These are phyloP conservation scores for Arabidopsis thaliana DNA, from an alignment of 345 rosid genomes.

Conservation along the genomic window DNA sequence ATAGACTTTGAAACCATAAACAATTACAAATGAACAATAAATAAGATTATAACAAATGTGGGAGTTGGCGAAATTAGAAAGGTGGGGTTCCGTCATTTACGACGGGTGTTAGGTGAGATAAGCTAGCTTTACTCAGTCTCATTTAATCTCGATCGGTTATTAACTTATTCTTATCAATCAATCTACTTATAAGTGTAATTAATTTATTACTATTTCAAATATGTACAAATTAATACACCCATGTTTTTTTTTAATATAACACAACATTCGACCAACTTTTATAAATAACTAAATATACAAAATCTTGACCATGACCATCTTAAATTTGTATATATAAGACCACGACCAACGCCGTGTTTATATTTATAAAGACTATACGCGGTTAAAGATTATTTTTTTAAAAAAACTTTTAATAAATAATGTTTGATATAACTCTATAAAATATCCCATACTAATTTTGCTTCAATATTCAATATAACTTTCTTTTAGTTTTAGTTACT, in stretches of 20 bases:
- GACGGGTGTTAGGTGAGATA: conserved; percentile 41
- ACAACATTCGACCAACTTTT: background rate
- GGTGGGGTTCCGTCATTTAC: conserved; percentile 38
- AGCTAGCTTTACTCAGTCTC: conserved; percentile 6
- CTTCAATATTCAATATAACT: background rate
- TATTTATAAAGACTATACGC: background rate
- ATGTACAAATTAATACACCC: background rate
- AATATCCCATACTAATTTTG: too few relatives aligned
- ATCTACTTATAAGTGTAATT: background rate
- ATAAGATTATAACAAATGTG: conserved; percentile 26
- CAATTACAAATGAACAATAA: conserved; percentile 18
- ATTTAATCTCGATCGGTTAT: conserved; percentile 25
- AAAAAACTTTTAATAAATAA: too few relatives aligned
- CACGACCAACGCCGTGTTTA: background rate
- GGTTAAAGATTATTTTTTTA: background rate
- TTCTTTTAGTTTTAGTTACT: background rate
- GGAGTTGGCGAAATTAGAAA: conserved; percentile 39
- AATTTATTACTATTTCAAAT: conserved; percentile 1
- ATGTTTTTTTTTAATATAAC: background rate
- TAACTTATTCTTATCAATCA: background rate
- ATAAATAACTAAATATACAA: background rate
- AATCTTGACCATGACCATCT: conserved; percentile 17
- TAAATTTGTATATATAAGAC: background rate
- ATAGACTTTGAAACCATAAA: conserved; percentile 11
- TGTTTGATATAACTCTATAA: background rate